These are phyloP conservation scores for Phanerodontia chrysosporium DNA, from an alignment of 768 basidiomycete species.

Conservation along the genomic window DNA sequence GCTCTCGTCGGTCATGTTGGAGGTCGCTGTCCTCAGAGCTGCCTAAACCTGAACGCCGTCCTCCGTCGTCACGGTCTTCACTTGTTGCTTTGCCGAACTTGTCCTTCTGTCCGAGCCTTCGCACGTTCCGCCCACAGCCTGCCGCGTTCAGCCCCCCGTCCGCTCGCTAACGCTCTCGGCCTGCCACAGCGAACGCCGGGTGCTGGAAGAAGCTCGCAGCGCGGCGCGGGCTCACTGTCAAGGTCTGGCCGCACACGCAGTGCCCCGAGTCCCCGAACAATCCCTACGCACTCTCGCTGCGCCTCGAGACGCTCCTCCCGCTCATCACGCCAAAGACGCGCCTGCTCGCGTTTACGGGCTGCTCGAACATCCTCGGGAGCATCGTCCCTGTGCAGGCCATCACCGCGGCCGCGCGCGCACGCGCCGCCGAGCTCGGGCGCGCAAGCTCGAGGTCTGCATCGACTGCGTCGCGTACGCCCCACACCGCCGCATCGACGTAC, in stretches of 20 bases:
- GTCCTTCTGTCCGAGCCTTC: background rate
- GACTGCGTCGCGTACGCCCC: conserved; percentile 82
- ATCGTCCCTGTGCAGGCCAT: conserved; percentile 57
- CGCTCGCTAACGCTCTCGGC: background rate
- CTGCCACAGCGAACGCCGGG: conserved; percentile 58
- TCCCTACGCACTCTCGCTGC: conserved; percentile 59
- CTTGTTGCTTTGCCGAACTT: no score
- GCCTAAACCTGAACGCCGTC: no score
- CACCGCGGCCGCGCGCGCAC: conserved; percentile 44
- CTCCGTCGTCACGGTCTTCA: no score
- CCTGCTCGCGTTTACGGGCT: conserved; percentile 68
- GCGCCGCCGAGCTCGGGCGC: conserved; percentile 49
- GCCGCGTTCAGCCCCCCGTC: background rate
- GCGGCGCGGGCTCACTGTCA: conserved; percentile 48
- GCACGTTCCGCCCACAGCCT: background rate
- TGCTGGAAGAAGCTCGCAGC: conserved; percentile 74
- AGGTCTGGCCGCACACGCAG: conserved; percentile 53
- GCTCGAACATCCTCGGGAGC: conserved; percentile 72
- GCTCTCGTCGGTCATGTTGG: no score
- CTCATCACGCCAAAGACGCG: conserved; percentile 65
- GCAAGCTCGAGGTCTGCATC: conserved; percentile 61
- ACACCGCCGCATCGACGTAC: conserved; percentile 66
- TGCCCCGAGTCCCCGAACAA: conserved; percentile 39
- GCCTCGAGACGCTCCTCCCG: conserved; percentile 52
- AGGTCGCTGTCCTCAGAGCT: no score